Evolutionary conservation across 805 yeast genomes (phyloP).

Genomic region (Metschnikowia corniflorae): DNA sequence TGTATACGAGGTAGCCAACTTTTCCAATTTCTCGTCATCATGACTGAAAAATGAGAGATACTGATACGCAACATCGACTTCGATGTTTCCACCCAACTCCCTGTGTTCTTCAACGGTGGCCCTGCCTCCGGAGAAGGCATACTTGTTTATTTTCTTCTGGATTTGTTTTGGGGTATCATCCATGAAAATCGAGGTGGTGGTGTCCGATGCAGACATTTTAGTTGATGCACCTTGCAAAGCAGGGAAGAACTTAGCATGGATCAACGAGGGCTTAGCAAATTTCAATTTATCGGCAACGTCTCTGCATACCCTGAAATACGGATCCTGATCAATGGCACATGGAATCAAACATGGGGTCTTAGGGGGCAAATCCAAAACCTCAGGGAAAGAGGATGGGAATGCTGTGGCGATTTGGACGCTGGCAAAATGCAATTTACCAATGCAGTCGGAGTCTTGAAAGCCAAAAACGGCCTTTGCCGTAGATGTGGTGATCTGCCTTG

Average conservation of each 20-base stretch:
- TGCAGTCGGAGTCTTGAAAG: conserved; percentile 89
- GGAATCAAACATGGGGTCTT: conserved; percentile 97
- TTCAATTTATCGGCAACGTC: conserved; percentile 94
- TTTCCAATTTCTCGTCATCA: conserved; percentile 75
- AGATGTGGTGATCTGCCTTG: conserved; percentile 94
- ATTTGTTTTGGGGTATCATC: conserved; percentile 91
- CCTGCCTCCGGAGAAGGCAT: conserved; percentile 94
- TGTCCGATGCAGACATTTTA: conserved; percentile 95
- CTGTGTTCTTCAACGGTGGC: conserved; percentile 88
- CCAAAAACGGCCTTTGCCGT: conserved; percentile 97
- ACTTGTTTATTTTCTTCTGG: conserved; percentile 90
- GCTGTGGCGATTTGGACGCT: conserved; percentile 95
- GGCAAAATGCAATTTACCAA: conserved; percentile 93
- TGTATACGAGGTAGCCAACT: conserved; percentile 61
- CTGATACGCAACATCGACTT: conserved; percentile 92
- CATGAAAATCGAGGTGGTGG: conserved; percentile 88
- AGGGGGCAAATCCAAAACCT: conserved; percentile 75
- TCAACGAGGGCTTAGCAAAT: conserved; percentile 84
- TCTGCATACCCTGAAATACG: conserved; percentile 94
- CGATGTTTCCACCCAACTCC: conserved; percentile 87
- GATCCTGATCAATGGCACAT: conserved; percentile 99
- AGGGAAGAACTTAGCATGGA: conserved; percentile 96
- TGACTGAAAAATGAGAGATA: conserved; percentile 85
- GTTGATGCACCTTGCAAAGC: conserved; percentile 95
- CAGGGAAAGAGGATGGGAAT: conserved; percentile 95